Base-by-base conservation (phyloP, 2,329 filamentous ascomycete genomes). In the Fusarium brevicatenulatum region DNA sequence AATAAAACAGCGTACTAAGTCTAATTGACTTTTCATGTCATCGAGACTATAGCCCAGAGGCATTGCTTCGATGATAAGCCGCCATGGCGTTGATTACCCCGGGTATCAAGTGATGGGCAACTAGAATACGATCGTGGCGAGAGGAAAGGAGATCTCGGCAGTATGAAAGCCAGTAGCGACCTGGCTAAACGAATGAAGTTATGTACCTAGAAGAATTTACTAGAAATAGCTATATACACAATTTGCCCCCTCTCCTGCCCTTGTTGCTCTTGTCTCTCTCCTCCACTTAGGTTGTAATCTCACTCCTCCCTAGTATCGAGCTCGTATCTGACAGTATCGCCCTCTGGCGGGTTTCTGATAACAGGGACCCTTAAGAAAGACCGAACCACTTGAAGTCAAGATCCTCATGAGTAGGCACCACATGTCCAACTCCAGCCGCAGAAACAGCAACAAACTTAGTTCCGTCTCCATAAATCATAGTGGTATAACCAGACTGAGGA, bases 361-460 rank as follows among this genome's bases (percentile, higher is more conserved):
- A 5, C 2, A 7, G 7, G 1, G 7, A 9, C 1, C 2, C 19
- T 39, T 12, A 66, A 25, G 32, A 37, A 16, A 66, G 60, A 15
- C 63, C 63, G 3, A 66, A 66, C 63, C 63, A 66, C 18, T 66
- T 46, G 8, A 66, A 66, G 25, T 66, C 63, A 43, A 65, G 59
- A 11, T 65, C 36, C 4, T 44, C 60, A 10, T 66, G 37, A 7
- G 39, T 28, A 18, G 63, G 63, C 1, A 65, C 63, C 21, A 46
- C 44, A 28, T 66, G 63, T 43, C 63, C 63, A 2, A 66, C 63
- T 6, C 59, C 63, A 13, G 23, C 60, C 15, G 63, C 63, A 34
- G 63, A 66, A 2, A 66, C 63, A 10, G 59, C 43, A 9, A 42
- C 63, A 15, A 66, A 66, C 3, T 66, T 56, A 8, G 36, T 64